These are phyloP conservation scores for Microbotryum silenes-acaulis DNA, from an alignment of 1,284 basidiomycete genomes.

Conservation along the genomic window DNA sequence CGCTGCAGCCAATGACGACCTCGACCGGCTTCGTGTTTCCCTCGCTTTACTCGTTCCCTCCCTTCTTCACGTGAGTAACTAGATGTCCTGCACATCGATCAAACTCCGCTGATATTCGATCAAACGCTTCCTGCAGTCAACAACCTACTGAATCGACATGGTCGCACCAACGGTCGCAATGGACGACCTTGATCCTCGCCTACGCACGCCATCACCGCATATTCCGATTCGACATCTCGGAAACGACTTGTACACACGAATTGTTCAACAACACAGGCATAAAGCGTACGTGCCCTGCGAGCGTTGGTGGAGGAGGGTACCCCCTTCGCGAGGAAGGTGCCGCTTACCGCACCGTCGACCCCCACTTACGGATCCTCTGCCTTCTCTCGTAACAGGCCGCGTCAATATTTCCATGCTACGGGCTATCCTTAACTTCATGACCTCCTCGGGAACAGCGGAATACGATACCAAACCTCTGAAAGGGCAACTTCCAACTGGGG, in stretches of 20 bases:
- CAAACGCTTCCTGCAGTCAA: slow-evolving; percentile 32
- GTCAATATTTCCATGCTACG: slow-evolving; percentile 11
- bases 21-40: slow-evolving; percentile 43
- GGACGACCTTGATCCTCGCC: slow-evolving; percentile 44
- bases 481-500: slow-evolving; percentile 29
- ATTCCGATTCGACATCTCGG: slow-evolving; percentile 42
- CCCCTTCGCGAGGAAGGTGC: too few species aligned
- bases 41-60: slow-evolving; percentile 49
- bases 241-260: slow-evolving; percentile 34
- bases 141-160: slow-evolving; percentile 48
- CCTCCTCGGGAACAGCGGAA: slow-evolving; percentile 36
- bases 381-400: background rate
- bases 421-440: slow-evolving; percentile 6
- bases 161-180: slow-evolving; percentile 45
- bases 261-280: slow-evolving; percentile 41
- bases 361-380: background rate
- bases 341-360: too few species aligned
- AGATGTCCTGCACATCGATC: background rate
- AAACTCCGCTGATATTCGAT: background rate
- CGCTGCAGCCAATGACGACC: slow-evolving; percentile 11
- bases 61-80: slow-evolving; percentile 47
- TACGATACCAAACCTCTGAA: slow-evolving; percentile 34
- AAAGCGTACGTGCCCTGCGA: slow-evolving; percentile 34
- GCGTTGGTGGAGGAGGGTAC: too few species aligned
- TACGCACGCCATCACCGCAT: slow-evolving; percentile 43